These are phyloP conservation scores for Saccharomyces jurei DNA, from an alignment of 805 yeast genomes.

Conservation along the genomic window DNA sequence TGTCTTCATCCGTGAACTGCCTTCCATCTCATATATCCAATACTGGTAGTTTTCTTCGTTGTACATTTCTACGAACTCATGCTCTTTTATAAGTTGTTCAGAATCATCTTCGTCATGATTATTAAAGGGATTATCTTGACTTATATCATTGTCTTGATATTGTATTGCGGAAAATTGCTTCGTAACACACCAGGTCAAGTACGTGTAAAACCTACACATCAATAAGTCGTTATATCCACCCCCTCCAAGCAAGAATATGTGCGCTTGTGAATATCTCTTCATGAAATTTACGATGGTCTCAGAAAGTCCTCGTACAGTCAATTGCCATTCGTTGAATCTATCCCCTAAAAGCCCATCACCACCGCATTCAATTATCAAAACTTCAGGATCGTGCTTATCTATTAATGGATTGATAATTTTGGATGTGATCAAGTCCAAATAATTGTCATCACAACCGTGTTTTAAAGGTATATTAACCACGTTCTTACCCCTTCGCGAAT, in stretches of 20 bases:
- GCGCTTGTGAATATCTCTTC: slow-evolving; percentile 20
- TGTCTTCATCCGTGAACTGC: slow-evolving; percentile 27
- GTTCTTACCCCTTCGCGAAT: slow-evolving; percentile 34
- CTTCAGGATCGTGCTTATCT: slow-evolving; percentile 37
- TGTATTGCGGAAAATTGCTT: slow-evolving; percentile 3
- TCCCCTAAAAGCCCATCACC: slow-evolving; percentile 69
- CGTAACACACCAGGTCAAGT: slow-evolving; percentile 24
- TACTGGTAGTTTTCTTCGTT: slow-evolving; percentile 40
- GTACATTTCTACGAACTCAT: slow-evolving; percentile 36
- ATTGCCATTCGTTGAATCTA: slow-evolving; percentile 58
- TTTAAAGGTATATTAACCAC: slow-evolving; percentile 47
- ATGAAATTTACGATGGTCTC: slow-evolving; percentile 24
- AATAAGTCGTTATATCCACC: slow-evolving; percentile 67
- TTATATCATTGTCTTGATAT: not conserved
- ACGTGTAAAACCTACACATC: slow-evolving; percentile 51
- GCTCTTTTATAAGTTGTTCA: slow-evolving; percentile 50
- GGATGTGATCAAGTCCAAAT: slow-evolving; percentile 32
- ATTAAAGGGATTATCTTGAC: not conserved
- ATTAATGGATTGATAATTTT: slow-evolving; percentile 39
- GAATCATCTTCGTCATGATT: slow-evolving; percentile 9
- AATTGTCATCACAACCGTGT: slow-evolving; percentile 47
- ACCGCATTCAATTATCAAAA: slow-evolving; percentile 60
- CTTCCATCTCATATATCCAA: slow-evolving; percentile 37
- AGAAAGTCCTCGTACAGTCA: slow-evolving; percentile 46
- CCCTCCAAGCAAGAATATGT: slow-evolving; percentile 49